Base-by-base conservation (phyloP, 2,329 filamentous ascomycete species). In the Calonectria pauciramosa region DNA sequence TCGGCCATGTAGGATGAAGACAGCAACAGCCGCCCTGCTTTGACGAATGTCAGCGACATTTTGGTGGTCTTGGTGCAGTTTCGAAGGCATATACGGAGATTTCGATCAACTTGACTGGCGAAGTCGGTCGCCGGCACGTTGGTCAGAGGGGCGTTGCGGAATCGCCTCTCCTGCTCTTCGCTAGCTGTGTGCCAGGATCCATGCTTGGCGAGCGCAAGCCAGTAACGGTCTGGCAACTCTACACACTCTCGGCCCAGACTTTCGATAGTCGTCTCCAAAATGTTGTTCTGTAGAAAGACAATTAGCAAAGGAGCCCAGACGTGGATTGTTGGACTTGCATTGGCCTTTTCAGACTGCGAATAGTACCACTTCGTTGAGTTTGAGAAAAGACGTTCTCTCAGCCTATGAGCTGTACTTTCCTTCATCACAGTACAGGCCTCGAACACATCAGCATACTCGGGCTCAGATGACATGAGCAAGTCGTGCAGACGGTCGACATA, bases 341-440 rank as follows among this genome's bases (percentile, higher is more conserved):
- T 30, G 14, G 20, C 34, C n/a, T 54, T 74, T 30, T 70, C 67
- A 30, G 20, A 28, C 16, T 32, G 14, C 4, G 76, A 75, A 36
- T 72, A 71, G 30, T 78, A 77, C 77, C 76, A 76, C 30, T 59
- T 76, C 7, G 49, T 47, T 1, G 34, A 14, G 34, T 78, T 66
- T 3, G 32, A 36, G 6, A 74, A 54, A 0, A 79, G 60, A 54
- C 76, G 34, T 2, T 73, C 26, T 28, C 26, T 54, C 1, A 78
- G 73, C 18, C 36, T 3, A 7, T 4, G 3, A 1, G 63, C 64
- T 3, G 68, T 71, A 1, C 20, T 30, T 10, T 4, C n/a, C 23
- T 51, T 18, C 14, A 77, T 70, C 1, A 44, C 26, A 1, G 38
- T 23, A 3, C 13, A 9, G 8, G 75, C 68, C 32, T 68, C 28